phyloP scores from a whole-genome alignment of 2,329 filamentous ascomycete species.

The Cladosporium cucumerinum region DNA sequence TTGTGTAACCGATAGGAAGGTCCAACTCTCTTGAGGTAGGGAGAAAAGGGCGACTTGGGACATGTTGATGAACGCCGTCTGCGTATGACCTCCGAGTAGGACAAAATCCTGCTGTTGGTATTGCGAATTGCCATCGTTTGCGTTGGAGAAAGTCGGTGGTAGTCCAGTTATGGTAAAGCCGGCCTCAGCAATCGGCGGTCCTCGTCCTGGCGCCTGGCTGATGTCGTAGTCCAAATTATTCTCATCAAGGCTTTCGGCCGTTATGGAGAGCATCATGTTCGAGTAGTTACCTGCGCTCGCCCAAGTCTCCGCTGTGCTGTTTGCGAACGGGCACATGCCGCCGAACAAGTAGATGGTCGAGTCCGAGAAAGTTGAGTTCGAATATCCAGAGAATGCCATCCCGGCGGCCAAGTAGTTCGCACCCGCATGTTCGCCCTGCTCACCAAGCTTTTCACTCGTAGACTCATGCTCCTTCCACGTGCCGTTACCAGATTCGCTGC shows the following conservation, averaged over 20 bases:
- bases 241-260: constrained; percentile 43
- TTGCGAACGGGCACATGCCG: constrained; percentile 72
- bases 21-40: constrained; percentile 82
- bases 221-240: constrained; percentile 44
- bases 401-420: constrained; percentile 58
- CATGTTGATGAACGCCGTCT: constrained; percentile 86
- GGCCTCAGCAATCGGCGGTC: constrained; percentile 73
- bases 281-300: constrained; percentile 72
- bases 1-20: constrained; percentile 66
- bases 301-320: constrained; percentile 54
- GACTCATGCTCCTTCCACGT: constrained; percentile 47
- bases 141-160: constrained; percentile 65
- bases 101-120: constrained; percentile 76
- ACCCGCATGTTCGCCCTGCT: constrained; percentile 38
- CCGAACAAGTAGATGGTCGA: constrained; percentile 73
- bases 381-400: constrained; percentile 65
- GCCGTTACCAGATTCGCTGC: constrained; percentile 47
- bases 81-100: constrained; percentile 80
- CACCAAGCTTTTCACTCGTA: constrained; percentile 31
- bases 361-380: constrained; percentile 51
- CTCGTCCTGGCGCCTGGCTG: constrained; percentile 50
- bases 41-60: constrained; percentile 84
- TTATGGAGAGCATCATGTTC: constrained; percentile 70
- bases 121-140: constrained; percentile 51
- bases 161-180: constrained; percentile 81